A percentile compares a stretch with the other conserved stretches of the same genome.
Evolutionary conservation across 805 yeast genomes (phyloP).

Genomic region (Saccharomycopsis capsularis): DNA sequence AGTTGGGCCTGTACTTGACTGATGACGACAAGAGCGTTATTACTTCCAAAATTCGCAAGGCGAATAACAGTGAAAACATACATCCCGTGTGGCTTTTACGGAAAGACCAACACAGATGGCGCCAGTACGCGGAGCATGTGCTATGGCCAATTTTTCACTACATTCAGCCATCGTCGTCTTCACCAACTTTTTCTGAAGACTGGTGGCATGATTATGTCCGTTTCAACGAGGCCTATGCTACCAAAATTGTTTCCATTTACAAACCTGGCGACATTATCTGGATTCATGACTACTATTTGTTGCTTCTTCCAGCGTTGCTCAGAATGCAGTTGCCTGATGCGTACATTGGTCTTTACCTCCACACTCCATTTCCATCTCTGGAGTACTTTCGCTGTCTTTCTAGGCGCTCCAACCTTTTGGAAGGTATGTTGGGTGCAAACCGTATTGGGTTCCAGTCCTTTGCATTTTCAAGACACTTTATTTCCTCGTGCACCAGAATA

Average conservation of each 20-base stretch:
- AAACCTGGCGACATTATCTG: slow-evolving; percentile 86
- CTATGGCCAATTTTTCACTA: slow-evolving; percentile 96
- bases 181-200: slow-evolving; percentile 43
- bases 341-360: slow-evolving; percentile 70
- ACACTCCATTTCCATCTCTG: slow-evolving; percentile 90
- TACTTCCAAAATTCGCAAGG: slow-evolving; percentile 40
- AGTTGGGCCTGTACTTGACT: slow-evolving; percentile 38
- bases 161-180: slow-evolving; percentile 65
- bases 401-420: slow-evolving; percentile 72
- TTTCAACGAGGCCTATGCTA: slow-evolving; percentile 86
- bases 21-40: slow-evolving; percentile 47
- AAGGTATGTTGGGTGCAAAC: slow-evolving; percentile 89
- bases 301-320: slow-evolving; percentile 75
- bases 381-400: slow-evolving; percentile 90
- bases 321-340: slow-evolving; percentile 72
- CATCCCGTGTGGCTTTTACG: slow-evolving; percentile 89
- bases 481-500: slow-evolving; percentile 82
- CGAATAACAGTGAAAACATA: slow-evolving; percentile 43
- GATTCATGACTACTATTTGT: slow-evolving; percentile 85
- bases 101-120: slow-evolving; percentile 75
- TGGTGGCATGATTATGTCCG: slow-evolving; percentile 89
- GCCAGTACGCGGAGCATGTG: slow-evolving; percentile 81
- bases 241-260: slow-evolving; percentile 65
- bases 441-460: slow-evolving; percentile 80
- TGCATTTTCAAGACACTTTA: slow-evolving; percentile 83